A percentile compares a stretch with the other conserved stretches of the same genome.
These are phyloP conservation scores for Flaveria trinervia DNA, from an alignment of 129 eudicot genomes.

Conservation along the genomic window DNA sequence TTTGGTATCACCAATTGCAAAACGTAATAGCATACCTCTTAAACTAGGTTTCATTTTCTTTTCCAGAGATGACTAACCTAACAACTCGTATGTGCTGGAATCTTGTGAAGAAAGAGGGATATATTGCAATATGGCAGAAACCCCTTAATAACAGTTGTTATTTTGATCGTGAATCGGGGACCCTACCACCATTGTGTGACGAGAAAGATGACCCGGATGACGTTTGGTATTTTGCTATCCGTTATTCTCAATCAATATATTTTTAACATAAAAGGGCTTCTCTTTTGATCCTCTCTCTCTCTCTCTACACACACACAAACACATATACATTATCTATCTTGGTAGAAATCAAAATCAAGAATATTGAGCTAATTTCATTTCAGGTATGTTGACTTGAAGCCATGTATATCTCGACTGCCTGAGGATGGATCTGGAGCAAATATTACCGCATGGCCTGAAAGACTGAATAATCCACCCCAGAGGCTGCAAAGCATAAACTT, in stretches of 20 bases:
- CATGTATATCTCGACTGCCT: slow-evolving; percentile 83
- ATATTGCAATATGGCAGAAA: slow-evolving; percentile 96
- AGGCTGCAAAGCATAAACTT: slow-evolving; percentile 80
- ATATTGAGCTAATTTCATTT: slow-evolving; percentile 13
- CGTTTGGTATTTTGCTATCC: slow-evolving; percentile 62
- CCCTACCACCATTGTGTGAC: slow-evolving; percentile 81
- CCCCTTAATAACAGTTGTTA: slow-evolving; percentile 83
- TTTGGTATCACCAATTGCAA: background rate
- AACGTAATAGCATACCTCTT: background rate
- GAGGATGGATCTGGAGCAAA: slow-evolving; percentile 81
- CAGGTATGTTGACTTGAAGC: slow-evolving; percentile 89
- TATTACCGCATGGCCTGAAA: slow-evolving; percentile 75
- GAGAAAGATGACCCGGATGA: slow-evolving; percentile 78
- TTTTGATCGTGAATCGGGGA: slow-evolving; percentile 68
- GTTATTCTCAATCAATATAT: slow-evolving; percentile 1
- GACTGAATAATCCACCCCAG: slow-evolving; percentile 75
- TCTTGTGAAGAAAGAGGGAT: slow-evolving; percentile 92
- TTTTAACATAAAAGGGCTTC: background rate
- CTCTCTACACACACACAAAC: too few species aligned
- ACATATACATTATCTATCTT: background rate
- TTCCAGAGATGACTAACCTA: slow-evolving; percentile 79
- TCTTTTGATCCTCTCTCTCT: too few species aligned
- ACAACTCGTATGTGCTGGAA: slow-evolving; percentile 93
- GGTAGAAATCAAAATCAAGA: background rate
- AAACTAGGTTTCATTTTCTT: background rate